A percentile compares a stretch with the other conserved stretches of the same genome.
These are phyloP conservation scores for Mycena venus DNA, from an alignment of 768 basidiomycete genomes.

Conservation along the genomic window DNA sequence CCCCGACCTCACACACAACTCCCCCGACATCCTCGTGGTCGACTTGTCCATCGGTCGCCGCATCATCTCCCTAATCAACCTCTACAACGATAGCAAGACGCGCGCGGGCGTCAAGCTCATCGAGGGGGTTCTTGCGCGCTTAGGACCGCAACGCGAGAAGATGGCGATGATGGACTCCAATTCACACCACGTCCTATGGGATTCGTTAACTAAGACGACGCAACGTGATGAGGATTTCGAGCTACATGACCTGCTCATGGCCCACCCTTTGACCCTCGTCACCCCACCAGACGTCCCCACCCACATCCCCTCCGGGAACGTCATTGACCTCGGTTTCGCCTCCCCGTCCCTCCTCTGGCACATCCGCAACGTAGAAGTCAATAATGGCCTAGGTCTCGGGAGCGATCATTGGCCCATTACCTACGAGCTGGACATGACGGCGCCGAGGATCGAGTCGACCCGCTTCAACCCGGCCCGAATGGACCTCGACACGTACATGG, in stretches of 20 bases:
- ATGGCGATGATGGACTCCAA: too few species aligned
- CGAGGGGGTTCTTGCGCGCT: background rate
- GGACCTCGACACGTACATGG: too few species aligned
- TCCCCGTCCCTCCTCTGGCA: background rate
- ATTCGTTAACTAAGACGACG: too few species aligned
- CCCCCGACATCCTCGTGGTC: background rate
- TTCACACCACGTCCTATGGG: too few species aligned
- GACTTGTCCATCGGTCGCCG: background rate
- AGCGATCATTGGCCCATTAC: constrained; percentile 3
- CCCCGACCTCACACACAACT: background rate
- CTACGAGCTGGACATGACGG: background rate
- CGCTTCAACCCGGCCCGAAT: too few species aligned
- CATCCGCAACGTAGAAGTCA: background rate
- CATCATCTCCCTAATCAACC: background rate
- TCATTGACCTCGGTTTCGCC: background rate
- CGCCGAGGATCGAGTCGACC: background rate
- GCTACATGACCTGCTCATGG: background rate
- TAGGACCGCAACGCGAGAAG: background rate
- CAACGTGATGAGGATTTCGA: too few species aligned
- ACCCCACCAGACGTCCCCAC: constrained; percentile 4
- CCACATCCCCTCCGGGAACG: background rate
- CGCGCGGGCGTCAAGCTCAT: background rate
- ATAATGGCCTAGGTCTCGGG: too few species aligned
- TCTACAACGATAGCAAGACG: background rate
- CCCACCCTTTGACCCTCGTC: background rate